phyloP scores from a whole-genome alignment of 106 monocot genomes.

The Allium sativum region DNA sequence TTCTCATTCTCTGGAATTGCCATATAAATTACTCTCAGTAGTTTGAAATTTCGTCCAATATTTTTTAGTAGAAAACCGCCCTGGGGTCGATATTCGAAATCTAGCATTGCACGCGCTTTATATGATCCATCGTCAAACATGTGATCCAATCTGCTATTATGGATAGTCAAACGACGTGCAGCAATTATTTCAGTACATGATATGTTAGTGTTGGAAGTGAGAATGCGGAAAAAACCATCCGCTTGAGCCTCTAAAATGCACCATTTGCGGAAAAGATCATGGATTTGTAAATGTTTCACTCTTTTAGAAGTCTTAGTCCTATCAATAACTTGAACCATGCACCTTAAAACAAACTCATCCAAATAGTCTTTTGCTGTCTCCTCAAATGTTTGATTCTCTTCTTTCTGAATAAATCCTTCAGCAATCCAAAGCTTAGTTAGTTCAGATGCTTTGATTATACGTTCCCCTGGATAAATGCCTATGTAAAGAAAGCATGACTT shows the following conservation, averaged over 20 bases:
- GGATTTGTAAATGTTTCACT: conserved; percentile 12
- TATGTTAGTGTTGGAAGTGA: not conserved
- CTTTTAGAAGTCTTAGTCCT: not conserved
- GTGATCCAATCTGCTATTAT: not conserved
- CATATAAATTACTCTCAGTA: conserved; percentile 33
- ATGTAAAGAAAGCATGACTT: conserved; percentile 43
- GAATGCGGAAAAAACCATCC: conserved; percentile 12
- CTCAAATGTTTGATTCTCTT: conserved; percentile 15
- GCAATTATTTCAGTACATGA: not conserved
- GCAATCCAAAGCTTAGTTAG: conserved; percentile 35
- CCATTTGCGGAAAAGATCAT: conserved; percentile 27
- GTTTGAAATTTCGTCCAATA: conserved; percentile 6
- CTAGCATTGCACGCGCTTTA: not conserved
- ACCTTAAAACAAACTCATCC: conserved; percentile 29
- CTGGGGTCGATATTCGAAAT: not conserved
- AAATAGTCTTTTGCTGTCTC: conserved; percentile 19
- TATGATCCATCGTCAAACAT: not conserved
- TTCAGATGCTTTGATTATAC: conserved; percentile 14
- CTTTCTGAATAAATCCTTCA: conserved; percentile 24
- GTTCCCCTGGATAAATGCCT: conserved; percentile 23
- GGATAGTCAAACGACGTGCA: conserved; percentile 5
- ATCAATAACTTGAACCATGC: conserved; percentile 29
- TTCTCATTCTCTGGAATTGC: not conserved
- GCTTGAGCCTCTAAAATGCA: conserved; percentile 15
- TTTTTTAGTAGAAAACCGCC: not conserved